Conservation (phyloP, 495 filamentous ascomycete species). For the Bombardia bombarda region DNA sequence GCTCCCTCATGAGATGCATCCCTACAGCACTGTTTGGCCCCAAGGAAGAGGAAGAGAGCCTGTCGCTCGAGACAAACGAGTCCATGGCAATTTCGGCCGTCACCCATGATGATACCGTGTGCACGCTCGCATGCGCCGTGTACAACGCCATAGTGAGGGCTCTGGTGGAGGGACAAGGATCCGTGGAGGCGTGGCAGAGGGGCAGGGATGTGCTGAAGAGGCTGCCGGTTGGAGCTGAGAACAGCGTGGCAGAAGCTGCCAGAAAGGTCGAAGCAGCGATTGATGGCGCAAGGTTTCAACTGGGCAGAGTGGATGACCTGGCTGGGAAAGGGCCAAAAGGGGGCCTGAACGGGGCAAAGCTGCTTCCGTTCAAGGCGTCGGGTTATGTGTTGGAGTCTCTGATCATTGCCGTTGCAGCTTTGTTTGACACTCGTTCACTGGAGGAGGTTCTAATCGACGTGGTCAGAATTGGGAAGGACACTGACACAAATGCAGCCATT, state of each 20-base stretch:
- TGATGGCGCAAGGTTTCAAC: constrained; percentile 5
- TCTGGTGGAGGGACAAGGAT: constrained; percentile 12
- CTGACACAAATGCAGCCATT: constrained; percentile 27
- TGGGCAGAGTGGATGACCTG: constrained; percentile 12
- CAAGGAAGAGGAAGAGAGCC: not conserved
- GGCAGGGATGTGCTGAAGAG: constrained; percentile 4
- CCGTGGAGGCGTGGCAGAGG: constrained; percentile 11
- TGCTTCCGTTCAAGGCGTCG: constrained; percentile 9
- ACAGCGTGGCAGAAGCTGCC: not conserved
- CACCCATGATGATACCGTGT: constrained; percentile 17
- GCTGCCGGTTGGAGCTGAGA: not conserved
- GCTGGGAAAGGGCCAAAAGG: constrained; percentile 16
- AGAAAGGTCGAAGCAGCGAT: constrained; percentile 9
- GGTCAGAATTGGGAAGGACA: constrained; percentile 21
- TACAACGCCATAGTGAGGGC: constrained; percentile 17
- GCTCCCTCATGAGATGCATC: constrained; percentile 21
- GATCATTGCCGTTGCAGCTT: constrained; percentile 18
- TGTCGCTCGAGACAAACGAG: not conserved
- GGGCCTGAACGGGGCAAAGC: constrained; percentile 7
- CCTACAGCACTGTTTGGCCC: constrained; percentile 16
- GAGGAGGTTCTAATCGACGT: constrained; percentile 25
- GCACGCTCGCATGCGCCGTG: constrained; percentile 12
- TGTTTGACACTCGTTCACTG: constrained; percentile 19
- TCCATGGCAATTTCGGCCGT: constrained; percentile 11
- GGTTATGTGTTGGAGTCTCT: constrained; percentile 25